These are phyloP conservation scores for Paragyromitra xinjiangensis DNA, from an alignment of 495 filamentous ascomycete genomes.

Conservation along the genomic window DNA sequence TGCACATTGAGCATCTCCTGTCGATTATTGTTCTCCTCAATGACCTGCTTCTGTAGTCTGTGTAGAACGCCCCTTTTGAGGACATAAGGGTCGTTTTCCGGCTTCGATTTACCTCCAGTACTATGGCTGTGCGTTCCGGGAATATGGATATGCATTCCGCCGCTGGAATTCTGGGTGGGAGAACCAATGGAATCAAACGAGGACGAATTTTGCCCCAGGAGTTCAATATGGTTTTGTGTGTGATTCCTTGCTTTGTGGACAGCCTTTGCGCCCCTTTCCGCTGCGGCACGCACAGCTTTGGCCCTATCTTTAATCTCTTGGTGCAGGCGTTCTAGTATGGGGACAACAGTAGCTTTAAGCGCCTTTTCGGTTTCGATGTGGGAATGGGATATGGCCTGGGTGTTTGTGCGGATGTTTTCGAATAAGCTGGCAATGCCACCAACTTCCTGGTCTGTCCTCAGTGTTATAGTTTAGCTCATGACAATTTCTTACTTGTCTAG, in stretches of 20 bases:
- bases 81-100: slow-evolving; percentile 85
- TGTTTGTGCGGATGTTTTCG: slow-evolving; percentile 90
- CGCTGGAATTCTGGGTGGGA: slow-evolving; percentile 13
- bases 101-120: slow-evolving; percentile 70
- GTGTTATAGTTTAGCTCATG: background rate
- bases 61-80: slow-evolving; percentile 81
- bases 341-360: slow-evolving; percentile 81
- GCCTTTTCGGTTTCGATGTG: slow-evolving; percentile 88
- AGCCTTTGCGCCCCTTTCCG: slow-evolving; percentile 83
- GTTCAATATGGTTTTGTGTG: slow-evolving; percentile 96
- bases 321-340: slow-evolving; percentile 87
- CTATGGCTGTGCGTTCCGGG: slow-evolving; percentile 44
- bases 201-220: slow-evolving; percentile 83
- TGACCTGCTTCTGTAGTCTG: slow-evolving; percentile 86
- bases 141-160: slow-evolving; percentile 51
- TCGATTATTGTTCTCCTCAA: slow-evolving; percentile 92
- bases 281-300: slow-evolving; percentile 85
- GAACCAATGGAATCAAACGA: slow-evolving; percentile 68
- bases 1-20: slow-evolving; percentile 90
- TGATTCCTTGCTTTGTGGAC: slow-evolving; percentile 85
- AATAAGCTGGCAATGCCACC: slow-evolving; percentile 89
- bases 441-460: slow-evolving; percentile 66
- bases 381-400: slow-evolving; percentile 85
- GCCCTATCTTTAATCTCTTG: slow-evolving; percentile 94
- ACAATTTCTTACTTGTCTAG: background rate